Evolutionary conservation across 2,329 filamentous ascomycete species (phyloP).

Genomic region (Microcera coccophila): DNA sequence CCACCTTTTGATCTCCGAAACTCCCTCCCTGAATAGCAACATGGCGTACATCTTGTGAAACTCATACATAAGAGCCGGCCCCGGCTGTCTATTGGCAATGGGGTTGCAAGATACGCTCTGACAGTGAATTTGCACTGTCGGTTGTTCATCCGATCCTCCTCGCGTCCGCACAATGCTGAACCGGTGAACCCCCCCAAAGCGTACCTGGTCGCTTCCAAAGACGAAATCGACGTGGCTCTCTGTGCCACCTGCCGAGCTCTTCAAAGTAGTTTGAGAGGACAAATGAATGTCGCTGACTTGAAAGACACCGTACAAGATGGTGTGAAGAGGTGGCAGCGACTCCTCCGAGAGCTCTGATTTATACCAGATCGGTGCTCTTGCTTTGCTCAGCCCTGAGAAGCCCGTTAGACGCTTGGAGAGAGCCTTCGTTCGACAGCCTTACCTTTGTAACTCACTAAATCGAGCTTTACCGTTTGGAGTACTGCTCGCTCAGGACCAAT

Average conservation of each 20-base stretch:
- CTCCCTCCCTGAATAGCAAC: constrained; percentile 24
- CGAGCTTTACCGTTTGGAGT: constrained; percentile 8
- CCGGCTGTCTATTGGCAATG: constrained; percentile 12
- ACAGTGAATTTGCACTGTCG: constrained; percentile 16
- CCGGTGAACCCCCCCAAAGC: constrained; percentile 29
- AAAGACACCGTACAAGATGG: constrained; percentile 26
- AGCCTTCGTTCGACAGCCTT: neutral
- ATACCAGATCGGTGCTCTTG: constrained; percentile 17
- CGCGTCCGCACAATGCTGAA: constrained; percentile 24
- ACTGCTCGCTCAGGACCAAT: constrained; percentile 24
- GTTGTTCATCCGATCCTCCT: neutral
- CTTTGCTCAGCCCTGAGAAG: constrained; percentile 1
- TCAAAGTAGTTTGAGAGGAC: neutral
- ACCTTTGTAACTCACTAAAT: constrained; percentile 19
- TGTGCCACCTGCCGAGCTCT: neutral
- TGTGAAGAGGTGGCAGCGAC: constrained; percentile 14
- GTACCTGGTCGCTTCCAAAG: constrained; percentile 23
- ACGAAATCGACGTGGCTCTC: constrained; percentile 29
- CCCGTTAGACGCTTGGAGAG: neutral
- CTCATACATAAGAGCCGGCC: constrained; percentile 9
- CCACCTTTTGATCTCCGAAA: constrained; percentile 19
- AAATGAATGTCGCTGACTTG: constrained; percentile 21
- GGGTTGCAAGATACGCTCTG: constrained; percentile 28
- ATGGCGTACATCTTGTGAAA: constrained; percentile 27
- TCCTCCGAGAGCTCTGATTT: constrained; percentile 15